These are phyloP conservation scores for Candida fluviatilis DNA, from an alignment of 805 yeast genomes.

Conservation along the genomic window DNA sequence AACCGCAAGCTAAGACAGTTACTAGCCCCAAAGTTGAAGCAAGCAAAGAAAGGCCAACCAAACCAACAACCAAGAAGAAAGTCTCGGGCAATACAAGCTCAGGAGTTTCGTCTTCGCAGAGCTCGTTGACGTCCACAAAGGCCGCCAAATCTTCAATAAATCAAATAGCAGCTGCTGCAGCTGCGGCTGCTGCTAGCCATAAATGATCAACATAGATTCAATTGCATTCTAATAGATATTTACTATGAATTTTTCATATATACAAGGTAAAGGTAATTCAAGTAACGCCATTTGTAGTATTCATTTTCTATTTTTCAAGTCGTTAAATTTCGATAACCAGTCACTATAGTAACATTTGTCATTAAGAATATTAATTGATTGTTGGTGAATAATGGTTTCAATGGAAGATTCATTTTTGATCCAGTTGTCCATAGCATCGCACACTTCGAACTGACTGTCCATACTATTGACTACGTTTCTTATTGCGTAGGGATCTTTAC, in stretches of 20 bases:
- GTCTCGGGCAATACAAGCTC: background rate
- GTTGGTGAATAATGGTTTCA: slow-evolving; percentile 30
- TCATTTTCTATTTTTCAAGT: slow-evolving; percentile 3
- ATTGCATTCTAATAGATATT: background rate
- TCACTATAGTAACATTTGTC: slow-evolving; percentile 35
- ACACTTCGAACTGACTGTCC: slow-evolving; percentile 19
- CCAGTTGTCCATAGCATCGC: slow-evolving; percentile 34
- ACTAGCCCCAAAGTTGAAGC: slow-evolving; percentile 12
- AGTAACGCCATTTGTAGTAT: background rate
- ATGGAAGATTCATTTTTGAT: slow-evolving; percentile 29
- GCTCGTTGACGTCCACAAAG: background rate
- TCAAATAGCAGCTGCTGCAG: slow-evolving; percentile 44
- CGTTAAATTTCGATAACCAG: slow-evolving; percentile 28
- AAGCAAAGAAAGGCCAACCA: slow-evolving; percentile 8
- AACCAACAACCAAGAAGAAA: slow-evolving; percentile 1
- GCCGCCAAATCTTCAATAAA: slow-evolving; percentile 7
- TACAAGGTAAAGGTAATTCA: background rate
- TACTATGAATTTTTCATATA: background rate
- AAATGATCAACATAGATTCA: slow-evolving; percentile 10
- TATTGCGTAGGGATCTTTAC: slow-evolving; percentile 38
- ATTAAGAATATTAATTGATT: slow-evolving; percentile 27
- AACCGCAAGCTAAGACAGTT: slow-evolving; percentile 1
- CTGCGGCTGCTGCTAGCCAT: slow-evolving; percentile 44
- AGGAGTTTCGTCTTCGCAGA: background rate
- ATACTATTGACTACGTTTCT: slow-evolving; percentile 18